A percentile compares a stretch with the other conserved stretches of the same genome.
Conservation (phyloP, 2,329 filamentous ascomycete genomes). For the Aureobasidium melanogenum region DNA sequence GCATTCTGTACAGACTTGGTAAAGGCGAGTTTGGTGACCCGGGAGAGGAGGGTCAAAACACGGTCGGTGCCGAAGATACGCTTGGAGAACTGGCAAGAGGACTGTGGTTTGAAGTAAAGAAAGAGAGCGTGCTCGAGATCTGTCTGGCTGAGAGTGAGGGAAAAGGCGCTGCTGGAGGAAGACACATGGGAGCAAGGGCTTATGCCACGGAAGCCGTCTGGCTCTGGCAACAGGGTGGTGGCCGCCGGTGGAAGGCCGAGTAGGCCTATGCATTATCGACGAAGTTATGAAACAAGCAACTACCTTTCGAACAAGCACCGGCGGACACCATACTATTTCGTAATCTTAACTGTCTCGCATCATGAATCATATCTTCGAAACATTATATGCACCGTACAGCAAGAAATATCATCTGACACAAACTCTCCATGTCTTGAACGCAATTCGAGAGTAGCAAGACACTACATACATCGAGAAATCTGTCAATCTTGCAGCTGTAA, state of each 20-base stretch:
- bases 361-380: neutral
- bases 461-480: no score
- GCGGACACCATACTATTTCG: neutral
- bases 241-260: conserved; percentile 47
- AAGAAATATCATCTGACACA: no score
- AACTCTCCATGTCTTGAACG: no score
- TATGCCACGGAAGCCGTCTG: conserved; percentile 87
- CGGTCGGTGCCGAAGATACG: conserved; percentile 38
- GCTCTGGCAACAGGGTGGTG: conserved; percentile 69
- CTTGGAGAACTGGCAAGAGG: conserved; percentile 53
- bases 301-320: neutral
- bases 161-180: conserved; percentile 46
- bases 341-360: neutral
- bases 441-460: no score
- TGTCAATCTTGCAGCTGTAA: neutral
- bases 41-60: conserved; percentile 31
- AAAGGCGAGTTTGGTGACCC: conserved; percentile 56
- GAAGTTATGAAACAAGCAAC: neutral
- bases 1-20: conserved; percentile 76
- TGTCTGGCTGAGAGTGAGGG: conserved; percentile 65
- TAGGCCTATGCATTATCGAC: conserved; percentile 16
- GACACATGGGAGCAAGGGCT: conserved; percentile 67
- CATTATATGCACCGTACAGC: neutral
- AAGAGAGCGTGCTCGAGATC: conserved; percentile 66
- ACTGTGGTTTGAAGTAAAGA: conserved; percentile 72